These are phyloP conservation scores for Lactifluus echinatus DNA, from an alignment of 768 basidiomycete genomes.

Conservation along the genomic window DNA sequence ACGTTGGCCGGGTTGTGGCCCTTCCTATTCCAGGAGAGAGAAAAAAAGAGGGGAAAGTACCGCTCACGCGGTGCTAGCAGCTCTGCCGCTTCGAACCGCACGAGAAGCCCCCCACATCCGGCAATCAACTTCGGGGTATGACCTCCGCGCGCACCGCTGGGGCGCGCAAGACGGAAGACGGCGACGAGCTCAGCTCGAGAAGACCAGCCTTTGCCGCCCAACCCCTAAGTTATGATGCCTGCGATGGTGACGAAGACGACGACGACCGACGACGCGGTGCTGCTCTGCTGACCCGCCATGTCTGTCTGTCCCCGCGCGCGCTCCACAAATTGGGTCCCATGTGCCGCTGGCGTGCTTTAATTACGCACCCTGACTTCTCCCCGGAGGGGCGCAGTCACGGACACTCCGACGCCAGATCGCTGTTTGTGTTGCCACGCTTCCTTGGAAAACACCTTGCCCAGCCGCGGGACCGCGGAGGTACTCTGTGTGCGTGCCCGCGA, in stretches of 20 bases:
- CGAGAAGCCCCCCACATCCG: background rate
- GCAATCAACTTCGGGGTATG: background rate
- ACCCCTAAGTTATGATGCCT: background rate
- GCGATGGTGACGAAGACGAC: background rate
- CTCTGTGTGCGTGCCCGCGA: background rate
- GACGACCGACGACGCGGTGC: background rate
- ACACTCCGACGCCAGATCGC: background rate
- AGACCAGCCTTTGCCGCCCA: slow-evolving; percentile 4
- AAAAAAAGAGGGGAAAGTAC: background rate
- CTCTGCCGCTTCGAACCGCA: slow-evolving; percentile 5
- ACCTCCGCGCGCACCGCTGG: background rate
- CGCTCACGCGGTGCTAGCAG: slow-evolving; percentile 3
- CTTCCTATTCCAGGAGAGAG: background rate
- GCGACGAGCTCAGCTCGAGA: slow-evolving; percentile 14
- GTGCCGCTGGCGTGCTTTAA: background rate
- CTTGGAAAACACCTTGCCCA: background rate
- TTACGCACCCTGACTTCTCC: slow-evolving; percentile 10
- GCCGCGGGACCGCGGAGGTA: background rate
- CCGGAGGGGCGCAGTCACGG: background rate
- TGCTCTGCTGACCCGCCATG: slow-evolving; percentile 3
- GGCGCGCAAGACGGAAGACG: background rate
- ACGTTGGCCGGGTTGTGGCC: background rate
- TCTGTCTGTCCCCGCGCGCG: background rate
- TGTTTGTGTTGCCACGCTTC: slow-evolving; percentile 4
- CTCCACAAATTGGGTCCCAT: background rate